Evolutionary conservation across 1,284 basidiomycete genomes (phyloP).

Genomic region (Ceratobasidium sp.): DNA sequence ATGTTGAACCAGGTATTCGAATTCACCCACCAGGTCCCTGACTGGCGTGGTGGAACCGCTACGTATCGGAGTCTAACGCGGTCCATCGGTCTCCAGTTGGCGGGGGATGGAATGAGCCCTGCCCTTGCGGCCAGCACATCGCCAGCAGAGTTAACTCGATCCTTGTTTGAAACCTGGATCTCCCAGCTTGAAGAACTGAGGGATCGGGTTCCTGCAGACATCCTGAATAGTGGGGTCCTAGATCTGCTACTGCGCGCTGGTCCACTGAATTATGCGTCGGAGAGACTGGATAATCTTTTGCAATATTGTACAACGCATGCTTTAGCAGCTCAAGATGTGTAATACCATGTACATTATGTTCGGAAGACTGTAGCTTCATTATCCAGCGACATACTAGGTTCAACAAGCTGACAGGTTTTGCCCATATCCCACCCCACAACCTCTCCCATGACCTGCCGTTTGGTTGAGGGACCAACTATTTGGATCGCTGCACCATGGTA

Average conservation of each 20-base stretch:
- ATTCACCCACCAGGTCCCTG: neutral
- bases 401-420: no score
- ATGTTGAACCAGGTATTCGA: constrained; percentile 10
- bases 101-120: neutral
- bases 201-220: constrained; percentile 3
- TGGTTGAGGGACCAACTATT: no score
- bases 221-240: constrained; percentile 35
- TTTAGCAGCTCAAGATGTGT: neutral
- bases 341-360: no score
- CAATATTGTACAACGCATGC: constrained; percentile 8
- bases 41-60: neutral
- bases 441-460: no score
- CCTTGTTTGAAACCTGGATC: constrained; percentile 18
- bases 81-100: constrained; percentile 13
- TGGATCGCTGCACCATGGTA: no score
- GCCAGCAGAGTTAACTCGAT: neutral
- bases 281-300: neutral
- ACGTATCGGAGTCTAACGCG: neutral
- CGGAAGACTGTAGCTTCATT: no score
- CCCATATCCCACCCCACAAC: no score
- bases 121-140: neutral
- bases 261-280: neutral
- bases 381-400: neutral
- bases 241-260: neutral
- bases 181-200: constrained; percentile 13